These are phyloP conservation scores for Cystobasidium sp. DNA, from an alignment of 1,284 basidiomycete genomes.

Conservation along the genomic window DNA sequence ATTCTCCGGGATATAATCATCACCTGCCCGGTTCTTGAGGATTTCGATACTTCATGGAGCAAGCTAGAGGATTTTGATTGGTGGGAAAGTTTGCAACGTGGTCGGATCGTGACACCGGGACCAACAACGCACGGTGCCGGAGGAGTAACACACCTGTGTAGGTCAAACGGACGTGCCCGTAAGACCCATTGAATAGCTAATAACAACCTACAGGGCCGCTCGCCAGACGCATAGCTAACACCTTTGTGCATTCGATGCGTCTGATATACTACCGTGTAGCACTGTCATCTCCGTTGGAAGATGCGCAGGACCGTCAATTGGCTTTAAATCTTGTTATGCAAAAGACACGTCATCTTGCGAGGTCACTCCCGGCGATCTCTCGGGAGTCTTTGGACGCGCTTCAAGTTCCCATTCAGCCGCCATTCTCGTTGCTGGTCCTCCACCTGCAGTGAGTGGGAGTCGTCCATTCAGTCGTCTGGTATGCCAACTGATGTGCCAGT, in stretches of 20 bases:
- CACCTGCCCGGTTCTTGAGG: conserved; percentile 3
- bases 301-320: background rate
- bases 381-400: background rate
- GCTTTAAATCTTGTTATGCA: conserved; percentile 10
- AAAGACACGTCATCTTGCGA: background rate
- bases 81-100: background rate
- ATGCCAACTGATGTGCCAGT: background rate
- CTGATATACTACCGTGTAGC: conserved; percentile 17
- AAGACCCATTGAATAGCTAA: too few relatives aligned
- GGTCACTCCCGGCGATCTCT: background rate
- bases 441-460: background rate
- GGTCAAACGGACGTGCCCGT: too few relatives aligned
- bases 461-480: too few relatives aligned
- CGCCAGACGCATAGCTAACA: background rate
- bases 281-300: background rate
- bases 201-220: conserved; percentile 26
- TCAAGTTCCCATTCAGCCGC: background rate
- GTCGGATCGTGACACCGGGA: background rate
- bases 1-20: conserved; percentile 16
- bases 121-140: background rate
- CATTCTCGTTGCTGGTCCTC: background rate
- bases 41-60: conserved; percentile 19
- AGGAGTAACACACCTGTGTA: background rate
- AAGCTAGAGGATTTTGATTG: conserved; percentile 2
- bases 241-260: conserved; percentile 6